A percentile compares a stretch with the other conserved stretches of the same genome.
phyloP scores from a whole-genome alignment of 2,329 filamentous ascomycete genomes.

The Epichloe brachyelytri region DNA sequence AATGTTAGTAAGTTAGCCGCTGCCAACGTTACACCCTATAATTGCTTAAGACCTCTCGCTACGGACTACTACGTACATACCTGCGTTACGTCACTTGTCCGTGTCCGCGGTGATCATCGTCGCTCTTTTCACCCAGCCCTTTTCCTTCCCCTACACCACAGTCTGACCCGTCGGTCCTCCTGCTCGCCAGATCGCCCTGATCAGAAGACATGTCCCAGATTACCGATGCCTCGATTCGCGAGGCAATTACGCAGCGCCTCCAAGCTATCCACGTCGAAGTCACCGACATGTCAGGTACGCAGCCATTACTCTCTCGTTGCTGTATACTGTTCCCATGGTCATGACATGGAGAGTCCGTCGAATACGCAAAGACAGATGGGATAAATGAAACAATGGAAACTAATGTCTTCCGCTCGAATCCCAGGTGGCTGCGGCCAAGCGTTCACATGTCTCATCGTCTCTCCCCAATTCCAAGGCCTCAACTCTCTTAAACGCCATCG shows the following conservation, averaged over 20 bases:
- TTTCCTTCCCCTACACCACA: neutral
- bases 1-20: too few species aligned
- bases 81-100: too few species aligned
- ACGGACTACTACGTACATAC: too few species aligned
- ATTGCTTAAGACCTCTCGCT: too few species aligned
- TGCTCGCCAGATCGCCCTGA: too few species aligned
- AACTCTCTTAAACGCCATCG: constrained; percentile 74
- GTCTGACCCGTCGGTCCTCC: neutral
- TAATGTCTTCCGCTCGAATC: neutral
- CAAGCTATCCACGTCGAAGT: constrained; percentile 72
- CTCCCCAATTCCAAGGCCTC: constrained; percentile 55
- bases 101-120: neutral
- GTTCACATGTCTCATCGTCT: constrained; percentile 48
- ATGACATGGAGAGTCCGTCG: too few species aligned
- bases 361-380: neutral
- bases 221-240: constrained; percentile 58
- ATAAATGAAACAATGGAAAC: neutral
- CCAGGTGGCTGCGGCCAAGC: constrained; percentile 49
- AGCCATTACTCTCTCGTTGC: neutral
- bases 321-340: neutral
- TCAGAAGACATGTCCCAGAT: constrained; percentile 27
- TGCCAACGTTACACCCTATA: too few species aligned
- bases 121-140: neutral
- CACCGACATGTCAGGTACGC: constrained; percentile 78
- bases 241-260: constrained; percentile 56